Base-by-base conservation (phyloP, 2,329 filamentous ascomycete genomes). In the Fusarium denticulatum region DNA sequence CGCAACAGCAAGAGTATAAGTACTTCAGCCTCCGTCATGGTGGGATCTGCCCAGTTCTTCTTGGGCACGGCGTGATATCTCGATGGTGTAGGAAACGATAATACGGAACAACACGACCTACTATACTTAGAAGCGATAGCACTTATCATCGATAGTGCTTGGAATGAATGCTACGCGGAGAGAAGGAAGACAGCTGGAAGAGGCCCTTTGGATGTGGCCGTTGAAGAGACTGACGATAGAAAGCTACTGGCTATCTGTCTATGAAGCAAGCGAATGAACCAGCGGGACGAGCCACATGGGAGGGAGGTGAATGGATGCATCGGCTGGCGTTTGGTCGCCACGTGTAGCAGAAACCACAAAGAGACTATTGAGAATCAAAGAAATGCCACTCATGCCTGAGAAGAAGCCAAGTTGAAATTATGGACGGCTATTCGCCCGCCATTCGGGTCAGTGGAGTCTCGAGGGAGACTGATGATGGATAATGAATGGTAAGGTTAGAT, bases 311-410 rank as follows among this genome's bases (percentile, higher is more conserved):
- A 69, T 55, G 59, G 65, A 72, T 73, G 63, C 69, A 73, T 77
- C 60, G 65, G 72, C 67, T 59, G 68, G 66, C 72, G 69, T 72
- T 75, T 69, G 66, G 67, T 74, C 72, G 75, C 68, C 69, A 76
- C 52, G 68, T 76, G 76, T 76, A 78, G 75, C 68, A 75, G 76
- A 77, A 75, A 78, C 47, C 65, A 76, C 65, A 74, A 76, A 77
- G 67, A 77, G 58, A 76, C 43, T 66, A 77, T 74, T 72, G 70
- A 78, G 74, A 77, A 78, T 77, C 50, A 78, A 78, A 72, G 49
- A 77, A 75, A 75, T 77, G 69, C 72, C 74, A 75, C 65, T 77
- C 72, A 68, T 60, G 40, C 52, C 26, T 39, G 63, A 49, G 42
- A 32, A 40, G 47, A 40, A 45, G 47, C 40, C n/a, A 60, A 57